These are phyloP conservation scores for Amesomyces nigricolor DNA, from an alignment of 2,329 filamentous ascomycete genomes.

Conservation along the genomic window DNA sequence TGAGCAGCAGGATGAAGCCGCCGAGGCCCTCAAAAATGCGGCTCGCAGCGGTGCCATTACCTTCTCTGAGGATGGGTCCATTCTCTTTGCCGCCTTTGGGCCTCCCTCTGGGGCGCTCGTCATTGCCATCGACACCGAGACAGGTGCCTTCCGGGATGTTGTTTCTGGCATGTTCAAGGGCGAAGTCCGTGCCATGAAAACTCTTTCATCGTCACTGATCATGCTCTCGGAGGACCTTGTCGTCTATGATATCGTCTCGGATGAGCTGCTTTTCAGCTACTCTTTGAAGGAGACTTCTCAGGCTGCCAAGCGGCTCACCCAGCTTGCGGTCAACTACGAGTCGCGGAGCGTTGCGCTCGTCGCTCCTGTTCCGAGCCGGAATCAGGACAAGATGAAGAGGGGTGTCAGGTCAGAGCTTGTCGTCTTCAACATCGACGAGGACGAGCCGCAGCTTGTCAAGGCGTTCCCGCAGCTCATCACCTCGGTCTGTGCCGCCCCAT, in stretches of 20 bases:
- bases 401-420: conserved; percentile 50
- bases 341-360: conserved; percentile 63
- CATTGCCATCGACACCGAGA: conserved; percentile 63
- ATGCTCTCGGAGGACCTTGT: conserved; percentile 66
- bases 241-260: conserved; percentile 79
- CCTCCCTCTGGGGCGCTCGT: conserved; percentile 55
- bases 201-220: conserved; percentile 69
- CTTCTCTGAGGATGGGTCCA: conserved; percentile 80
- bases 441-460: conserved; percentile 54
- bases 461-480: conserved; percentile 55
- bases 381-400: conserved; percentile 24
- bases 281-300: conserved; percentile 44
- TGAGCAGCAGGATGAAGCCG: conserved; percentile 32
- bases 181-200: conserved; percentile 60
- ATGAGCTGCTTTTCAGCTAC: conserved; percentile 64
- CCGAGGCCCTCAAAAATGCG: conserved; percentile 31
- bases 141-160: conserved; percentile 60
- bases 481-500: conserved; percentile 58
- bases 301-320: conserved; percentile 45
- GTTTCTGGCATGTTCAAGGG: conserved; percentile 61
- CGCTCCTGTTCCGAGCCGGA: conserved; percentile 35
- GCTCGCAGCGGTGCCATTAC: conserved; percentile 58
- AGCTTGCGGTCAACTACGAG: conserved; percentile 64
- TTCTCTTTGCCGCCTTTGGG: conserved; percentile 64
- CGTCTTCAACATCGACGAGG: conserved; percentile 59